Base-by-base conservation (phyloP, 2,329 filamentous ascomycete genomes). In the Conoideocrella luteorostrata region DNA sequence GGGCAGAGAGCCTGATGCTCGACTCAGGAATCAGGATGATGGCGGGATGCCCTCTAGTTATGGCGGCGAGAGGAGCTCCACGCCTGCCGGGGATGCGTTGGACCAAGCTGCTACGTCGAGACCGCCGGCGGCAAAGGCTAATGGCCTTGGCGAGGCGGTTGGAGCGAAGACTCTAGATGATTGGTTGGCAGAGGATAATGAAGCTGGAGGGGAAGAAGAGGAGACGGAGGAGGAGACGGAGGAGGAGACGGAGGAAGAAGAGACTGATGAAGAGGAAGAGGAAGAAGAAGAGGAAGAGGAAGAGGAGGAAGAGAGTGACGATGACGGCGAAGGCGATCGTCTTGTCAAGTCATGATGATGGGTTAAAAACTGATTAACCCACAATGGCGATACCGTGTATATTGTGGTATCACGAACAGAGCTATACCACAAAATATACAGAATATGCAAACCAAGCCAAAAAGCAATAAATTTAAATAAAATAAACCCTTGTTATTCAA, bases 111-210 rank as follows among this genome's bases (percentile, higher is more conserved):
- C 75, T 1, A 67, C 63, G 45, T 59, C 60, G 15, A 47, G 56
- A 7, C 51, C 52, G 17, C 64, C 63, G 17, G 64, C 64, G 7
- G 64, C 60, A 30, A 76, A 67, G 54, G 63, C 67, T 12, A 82
- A 82, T 56, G 77, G 69, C 1, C 50, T 65, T 12, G 64, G 66
- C 5, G 81, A 81, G 39, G 71, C 65, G 10, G 61, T 72, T 1
- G 74, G 75, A 41, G 79, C 80, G 32, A 95, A 95, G 75, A 88
- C 84, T 17, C 68, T 98, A 49, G 89, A 97, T 67, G 88, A 95
- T 61, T 97, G 93, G 90, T 71, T 97, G 45, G 88, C 84, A 4
- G 86, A 88, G 56, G 80, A 79, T 34, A 78, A 80, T 13, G 72
- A 70, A 22, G 75, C 72, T n/a, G 77, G 73, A 2, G 76, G 75